Conservation (phyloP, 106 monocot genomes). For the Dioscorea zingiberensis region DNA sequence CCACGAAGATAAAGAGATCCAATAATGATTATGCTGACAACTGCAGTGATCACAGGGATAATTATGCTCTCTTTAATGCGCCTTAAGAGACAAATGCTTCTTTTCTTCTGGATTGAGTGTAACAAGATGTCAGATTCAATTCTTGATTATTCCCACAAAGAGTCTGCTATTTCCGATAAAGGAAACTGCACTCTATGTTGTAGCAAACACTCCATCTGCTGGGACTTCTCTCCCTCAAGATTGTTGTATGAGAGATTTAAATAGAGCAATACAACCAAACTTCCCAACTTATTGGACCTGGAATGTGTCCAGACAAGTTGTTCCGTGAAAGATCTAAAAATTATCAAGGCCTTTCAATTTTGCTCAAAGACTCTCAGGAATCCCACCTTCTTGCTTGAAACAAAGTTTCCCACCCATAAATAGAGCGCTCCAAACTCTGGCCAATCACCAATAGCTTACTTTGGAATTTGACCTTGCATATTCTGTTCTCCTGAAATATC, state of each 20-base stretch:
- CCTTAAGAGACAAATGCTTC: not conserved
- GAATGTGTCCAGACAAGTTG: conserved; percentile 8
- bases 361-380: conserved; percentile 13
- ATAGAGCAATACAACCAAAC: not conserved
- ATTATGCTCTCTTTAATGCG: not conserved
- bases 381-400: conserved; percentile 6
- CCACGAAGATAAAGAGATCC: not conserved
- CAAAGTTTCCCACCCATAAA: not conserved
- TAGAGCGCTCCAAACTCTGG: not conserved
- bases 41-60: not conserved
- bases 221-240: conserved; percentile 6
- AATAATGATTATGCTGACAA: not conserved
- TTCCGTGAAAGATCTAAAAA: conserved; percentile 25
- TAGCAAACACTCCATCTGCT: conserved; percentile 4
- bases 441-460: conserved; percentile 1
- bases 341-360: conserved; percentile 13
- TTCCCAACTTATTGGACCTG: not conserved
- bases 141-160: conserved; percentile 13
- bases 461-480: conserved; percentile 23
- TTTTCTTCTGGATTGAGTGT: not conserved
- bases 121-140: conserved; percentile 14
- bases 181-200: conserved; percentile 13
- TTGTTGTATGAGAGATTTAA: conserved; percentile 5
- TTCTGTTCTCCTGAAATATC: conserved; percentile 6
- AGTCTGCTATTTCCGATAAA: conserved; percentile 7